Base-by-base conservation (phyloP, 768 basidiomycete genomes). In the Fomitopsis pulvina region DNA sequence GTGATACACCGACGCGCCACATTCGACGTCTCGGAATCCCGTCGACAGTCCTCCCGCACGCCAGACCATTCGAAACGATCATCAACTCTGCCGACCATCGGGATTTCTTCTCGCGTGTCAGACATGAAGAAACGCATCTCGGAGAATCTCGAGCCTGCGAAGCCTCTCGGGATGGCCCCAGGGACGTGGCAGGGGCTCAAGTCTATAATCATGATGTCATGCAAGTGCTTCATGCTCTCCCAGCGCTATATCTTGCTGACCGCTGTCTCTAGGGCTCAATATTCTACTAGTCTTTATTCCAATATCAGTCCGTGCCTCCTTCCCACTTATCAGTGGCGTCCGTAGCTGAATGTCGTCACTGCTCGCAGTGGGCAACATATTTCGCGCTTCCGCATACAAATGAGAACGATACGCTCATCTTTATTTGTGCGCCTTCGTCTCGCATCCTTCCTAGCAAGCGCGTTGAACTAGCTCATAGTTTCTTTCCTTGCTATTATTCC, bases 401-500 rank as follows among this genome's bases (percentile, higher is more conserved):
- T 66, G 41, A 66, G 68, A 53, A 53, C 52, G 64, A 87, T 58
- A 87, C 81, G 6, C 65, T 88, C 12, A 68, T 88, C 52, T 90
- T 90, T 52, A 72, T 89, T 52, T 83, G 89, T 89, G 59, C 59
- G 87, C 73, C 4, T 10, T n/a, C 3, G 14, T 18, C 4, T 21
- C 20, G 16, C n/a, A 18, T 34, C 9, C 6, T 16, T n/a, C 50
- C 21, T 22, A 12, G n/a, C n/a, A n/a, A n/a, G n/a, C n/a, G n/a
- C n/a, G n/a, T n/a, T n/a, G n/a, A n/a, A n/a, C n/a, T 42, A 34
- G 41, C 24, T 28, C 37, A 10, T 20, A 88, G 85, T 85, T 60
- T 80, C 82, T 1, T 90, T 92, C 62, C 66, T 89, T 38, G 80
- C 91, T 8, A 93, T 93, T 51, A 78, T 93, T 52, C 91, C 91